Percentiles rank a stretch among this genome's conserved stretches.
Conservation (phyloP, 495 filamentous ascomycete species). For the Achaetomiella virescens region DNA sequence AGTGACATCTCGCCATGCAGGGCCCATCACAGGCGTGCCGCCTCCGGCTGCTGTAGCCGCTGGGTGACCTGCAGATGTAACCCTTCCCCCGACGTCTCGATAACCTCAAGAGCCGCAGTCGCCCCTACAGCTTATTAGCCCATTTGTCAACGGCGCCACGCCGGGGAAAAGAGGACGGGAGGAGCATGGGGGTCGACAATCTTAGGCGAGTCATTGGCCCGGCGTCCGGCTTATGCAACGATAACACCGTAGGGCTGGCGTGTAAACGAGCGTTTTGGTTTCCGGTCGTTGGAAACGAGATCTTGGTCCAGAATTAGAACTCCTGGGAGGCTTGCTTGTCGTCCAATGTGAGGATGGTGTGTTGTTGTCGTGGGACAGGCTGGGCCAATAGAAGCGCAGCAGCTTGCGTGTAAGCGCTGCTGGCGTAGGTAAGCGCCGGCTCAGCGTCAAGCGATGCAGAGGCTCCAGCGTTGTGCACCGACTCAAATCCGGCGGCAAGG, state of each 20-base stretch:
- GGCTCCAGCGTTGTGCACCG: constrained; percentile 4
- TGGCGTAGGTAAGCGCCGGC: constrained; percentile 21
- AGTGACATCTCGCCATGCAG: not conserved
- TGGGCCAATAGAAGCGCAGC: constrained; percentile 18
- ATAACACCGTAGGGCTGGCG: constrained; percentile 16
- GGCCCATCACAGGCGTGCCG: not conserved
- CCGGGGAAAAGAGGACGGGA: not conserved
- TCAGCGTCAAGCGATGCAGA: constrained; percentile 19
- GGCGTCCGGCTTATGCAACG: constrained; percentile 4
- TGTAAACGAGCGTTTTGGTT: not conserved
- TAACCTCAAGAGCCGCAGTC: constrained; percentile 11
- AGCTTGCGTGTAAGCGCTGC: constrained; percentile 7
- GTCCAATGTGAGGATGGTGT: constrained; percentile 14
- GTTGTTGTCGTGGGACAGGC: not conserved
- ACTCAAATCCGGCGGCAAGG: constrained; percentile 18
- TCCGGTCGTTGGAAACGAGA: constrained; percentile 16
- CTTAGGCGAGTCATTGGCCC: not conserved
- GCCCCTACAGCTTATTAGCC: not conserved
- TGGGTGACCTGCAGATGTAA: constrained; percentile 4
- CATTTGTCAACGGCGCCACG: constrained; percentile 6
- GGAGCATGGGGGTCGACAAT: not conserved
- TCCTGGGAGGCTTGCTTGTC: constrained; percentile 1
- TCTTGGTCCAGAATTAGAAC: constrained; percentile 7
- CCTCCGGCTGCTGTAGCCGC: constrained; percentile 8
- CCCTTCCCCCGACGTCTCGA: not conserved